These are phyloP conservation scores for Dothideomycetes sp. DNA, from an alignment of 2,329 filamentous ascomycete species.

Conservation along the genomic window DNA sequence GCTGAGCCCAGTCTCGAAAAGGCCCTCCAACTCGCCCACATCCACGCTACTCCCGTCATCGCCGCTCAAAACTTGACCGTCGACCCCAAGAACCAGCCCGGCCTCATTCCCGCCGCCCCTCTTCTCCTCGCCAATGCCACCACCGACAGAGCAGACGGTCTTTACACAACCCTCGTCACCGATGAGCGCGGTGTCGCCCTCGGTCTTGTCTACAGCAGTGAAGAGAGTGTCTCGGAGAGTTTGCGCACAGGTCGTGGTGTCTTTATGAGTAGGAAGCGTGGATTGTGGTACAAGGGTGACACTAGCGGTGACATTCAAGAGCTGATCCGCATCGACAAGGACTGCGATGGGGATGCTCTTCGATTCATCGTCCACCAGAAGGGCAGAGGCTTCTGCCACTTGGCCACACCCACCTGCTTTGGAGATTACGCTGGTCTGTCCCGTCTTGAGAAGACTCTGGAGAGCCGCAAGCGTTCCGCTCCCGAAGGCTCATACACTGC, in stretches of 20 bases:
- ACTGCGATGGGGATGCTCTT: slow-evolving; percentile 90
- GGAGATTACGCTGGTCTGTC: slow-evolving; percentile 74
- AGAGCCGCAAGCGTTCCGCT: slow-evolving; percentile 70
- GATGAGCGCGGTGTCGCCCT: slow-evolving; percentile 78
- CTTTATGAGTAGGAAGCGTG: slow-evolving; percentile 92
- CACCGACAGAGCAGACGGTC: slow-evolving; percentile 71
- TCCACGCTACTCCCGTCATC: slow-evolving; percentile 59
- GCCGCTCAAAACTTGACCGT: slow-evolving; percentile 62
- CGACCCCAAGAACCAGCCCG: slow-evolving; percentile 49
- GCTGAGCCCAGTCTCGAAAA: slow-evolving; percentile 31
- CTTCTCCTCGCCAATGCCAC: slow-evolving; percentile 67
- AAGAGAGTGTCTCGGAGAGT: slow-evolving; percentile 81
- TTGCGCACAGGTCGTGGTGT: slow-evolving; percentile 73
- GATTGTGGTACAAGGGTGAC: slow-evolving; percentile 93
- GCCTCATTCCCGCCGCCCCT: slow-evolving; percentile 56
- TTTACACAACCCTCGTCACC: slow-evolving; percentile 83
- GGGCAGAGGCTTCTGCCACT: slow-evolving; percentile 84
- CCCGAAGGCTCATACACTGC: slow-evolving; percentile 90
- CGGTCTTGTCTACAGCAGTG: slow-evolving; percentile 88
- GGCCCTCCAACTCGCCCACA: slow-evolving; percentile 33
- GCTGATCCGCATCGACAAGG: slow-evolving; percentile 70
- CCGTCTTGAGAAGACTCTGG: slow-evolving; percentile 76
- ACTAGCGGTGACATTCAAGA: slow-evolving; percentile 92
- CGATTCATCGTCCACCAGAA: slow-evolving; percentile 85
- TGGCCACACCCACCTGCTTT: slow-evolving; percentile 88